A percentile compares a stretch with the other conserved stretches of the same genome.
phyloP scores from a whole-genome alignment of 2,329 filamentous ascomycete genomes.

The Penicillium janthinellum region DNA sequence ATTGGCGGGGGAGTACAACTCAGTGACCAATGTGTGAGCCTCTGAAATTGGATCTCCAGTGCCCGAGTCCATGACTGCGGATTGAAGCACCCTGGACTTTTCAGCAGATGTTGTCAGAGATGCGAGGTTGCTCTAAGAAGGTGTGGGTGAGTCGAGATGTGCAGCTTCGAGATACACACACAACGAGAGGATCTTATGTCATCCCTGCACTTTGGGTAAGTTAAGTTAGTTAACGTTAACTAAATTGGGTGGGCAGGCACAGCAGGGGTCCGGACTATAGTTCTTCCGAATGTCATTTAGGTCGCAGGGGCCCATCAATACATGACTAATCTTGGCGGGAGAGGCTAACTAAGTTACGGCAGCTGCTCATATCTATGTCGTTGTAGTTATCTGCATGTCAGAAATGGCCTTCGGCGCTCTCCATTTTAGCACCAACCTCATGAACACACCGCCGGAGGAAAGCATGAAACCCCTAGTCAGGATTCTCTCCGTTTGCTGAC shows the following conservation, averaged over 20 bases:
- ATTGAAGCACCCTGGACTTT: not conserved
- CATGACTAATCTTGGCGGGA: too few species aligned
- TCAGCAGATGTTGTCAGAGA: not conserved
- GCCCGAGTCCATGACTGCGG: constrained; percentile 7
- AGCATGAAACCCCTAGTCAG: constrained; percentile 1
- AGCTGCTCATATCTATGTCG: not conserved
- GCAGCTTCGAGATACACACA: not conserved
- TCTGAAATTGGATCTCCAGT: constrained; percentile 17
- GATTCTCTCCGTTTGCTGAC: not conserved
- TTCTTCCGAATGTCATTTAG: not conserved
- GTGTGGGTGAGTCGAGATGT: not conserved
- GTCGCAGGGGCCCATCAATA: too few species aligned
- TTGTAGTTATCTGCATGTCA: not conserved
- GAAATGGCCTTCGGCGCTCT: constrained; percentile 5
- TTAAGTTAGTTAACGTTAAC: too few species aligned
- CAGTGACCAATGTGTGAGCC: constrained; percentile 37
- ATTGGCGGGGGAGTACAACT: constrained; percentile 48
- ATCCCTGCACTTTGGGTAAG: not conserved
- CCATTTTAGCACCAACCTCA: constrained; percentile 2
- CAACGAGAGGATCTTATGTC: not conserved
- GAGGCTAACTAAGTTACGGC: too few species aligned
- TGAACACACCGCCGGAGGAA: constrained; percentile 4
- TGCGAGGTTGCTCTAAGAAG: not conserved
- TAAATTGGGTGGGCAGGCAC: not conserved
- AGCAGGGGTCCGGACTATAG: not conserved